Percentiles rank a stretch among this genome's conserved stretches.
Evolutionary conservation across 2,329 filamentous ascomycete species (phyloP).

Genomic region (Rhinocladiella mackenziei): DNA sequence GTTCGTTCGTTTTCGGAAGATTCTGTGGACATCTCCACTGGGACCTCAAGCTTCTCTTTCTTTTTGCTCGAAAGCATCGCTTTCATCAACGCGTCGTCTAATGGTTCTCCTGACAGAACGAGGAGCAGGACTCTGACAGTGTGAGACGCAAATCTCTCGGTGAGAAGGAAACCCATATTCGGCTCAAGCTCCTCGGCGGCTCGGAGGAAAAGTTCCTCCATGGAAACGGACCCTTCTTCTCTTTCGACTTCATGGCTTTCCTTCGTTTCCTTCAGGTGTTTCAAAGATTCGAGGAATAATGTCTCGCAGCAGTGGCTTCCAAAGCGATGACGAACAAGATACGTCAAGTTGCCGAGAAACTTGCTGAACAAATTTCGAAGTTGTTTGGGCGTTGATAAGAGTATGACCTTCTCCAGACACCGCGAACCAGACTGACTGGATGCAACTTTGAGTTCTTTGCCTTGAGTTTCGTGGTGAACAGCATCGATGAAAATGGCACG

Average conservation of each 20-base stretch:
- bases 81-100: constrained; percentile 65
- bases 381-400: constrained; percentile 71
- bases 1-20: constrained; percentile 44
- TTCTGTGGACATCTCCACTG: constrained; percentile 49
- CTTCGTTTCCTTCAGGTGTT: constrained; percentile 66
- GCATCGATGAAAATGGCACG: constrained; percentile 68
- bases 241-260: constrained; percentile 45
- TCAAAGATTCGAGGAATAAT: constrained; percentile 78
- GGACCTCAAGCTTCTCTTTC: constrained; percentile 75
- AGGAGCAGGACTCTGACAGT: constrained; percentile 80
- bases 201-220: constrained; percentile 80
- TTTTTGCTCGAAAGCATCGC: constrained; percentile 84
- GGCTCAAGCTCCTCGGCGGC: constrained; percentile 85
- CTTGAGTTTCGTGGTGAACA: constrained; percentile 79
- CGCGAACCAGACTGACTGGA: constrained; percentile 94
- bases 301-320: constrained; percentile 97
- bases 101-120: constrained; percentile 75
- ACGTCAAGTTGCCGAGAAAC: constrained; percentile 80
- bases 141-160: constrained; percentile 86
- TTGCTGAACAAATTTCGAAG: constrained; percentile 82
- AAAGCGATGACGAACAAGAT: constrained; percentile 90
- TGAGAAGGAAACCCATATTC: constrained; percentile 76
- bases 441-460: constrained; percentile 93
- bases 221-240: constrained; percentile 50
- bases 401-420: constrained; percentile 84